Evolutionary conservation across 2,329 filamentous ascomycete genomes (phyloP).

Genomic region (Pseudopyrenochaeta lycopersici): DNA sequence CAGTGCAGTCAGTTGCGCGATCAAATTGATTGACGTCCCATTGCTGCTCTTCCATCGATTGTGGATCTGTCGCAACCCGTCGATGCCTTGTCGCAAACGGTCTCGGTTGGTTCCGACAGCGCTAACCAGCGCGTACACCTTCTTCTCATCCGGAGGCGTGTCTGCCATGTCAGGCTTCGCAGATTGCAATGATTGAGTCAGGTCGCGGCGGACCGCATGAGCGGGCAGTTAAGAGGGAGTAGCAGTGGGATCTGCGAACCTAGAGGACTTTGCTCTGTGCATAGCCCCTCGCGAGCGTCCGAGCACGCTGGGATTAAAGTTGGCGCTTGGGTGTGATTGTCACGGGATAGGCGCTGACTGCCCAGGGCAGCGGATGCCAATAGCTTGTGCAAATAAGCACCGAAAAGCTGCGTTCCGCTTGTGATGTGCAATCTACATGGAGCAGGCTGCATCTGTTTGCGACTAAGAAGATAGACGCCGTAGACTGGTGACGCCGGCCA

Average conservation of each 20-base stretch:
- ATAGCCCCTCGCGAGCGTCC: constrained; percentile 2
- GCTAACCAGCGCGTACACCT: constrained; percentile 37
- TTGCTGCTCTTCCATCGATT: constrained; percentile 43
- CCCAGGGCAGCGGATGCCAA: constrained; percentile 6
- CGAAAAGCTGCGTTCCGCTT: constrained; percentile 2
- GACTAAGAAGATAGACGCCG: background rate
- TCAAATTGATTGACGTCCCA: constrained; percentile 45
- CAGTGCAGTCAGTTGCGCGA: constrained; percentile 45
- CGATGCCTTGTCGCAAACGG: constrained; percentile 42
- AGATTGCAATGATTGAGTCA: constrained; percentile 8
- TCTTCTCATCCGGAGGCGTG: constrained; percentile 38
- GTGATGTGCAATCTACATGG: background rate
- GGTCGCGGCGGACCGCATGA: constrained; percentile 7
- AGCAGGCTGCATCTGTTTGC: background rate
- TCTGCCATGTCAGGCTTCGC: constrained; percentile 29
- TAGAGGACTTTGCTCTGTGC: constrained; percentile 7
- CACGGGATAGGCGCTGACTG: constrained; percentile 10
- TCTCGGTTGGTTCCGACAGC: constrained; percentile 40
- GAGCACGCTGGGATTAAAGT: constrained; percentile 10
- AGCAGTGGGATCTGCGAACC: constrained; percentile 6
- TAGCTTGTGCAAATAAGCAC: constrained; percentile 10
- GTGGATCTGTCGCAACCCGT: constrained; percentile 45
- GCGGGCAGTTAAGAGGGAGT: constrained; percentile 3
- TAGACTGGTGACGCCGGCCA: background rate
- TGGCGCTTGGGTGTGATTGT: constrained; percentile 16